Base-by-base conservation (phyloP, 495 filamentous ascomycete genomes). In the Baudoinia panamericana region DNA sequence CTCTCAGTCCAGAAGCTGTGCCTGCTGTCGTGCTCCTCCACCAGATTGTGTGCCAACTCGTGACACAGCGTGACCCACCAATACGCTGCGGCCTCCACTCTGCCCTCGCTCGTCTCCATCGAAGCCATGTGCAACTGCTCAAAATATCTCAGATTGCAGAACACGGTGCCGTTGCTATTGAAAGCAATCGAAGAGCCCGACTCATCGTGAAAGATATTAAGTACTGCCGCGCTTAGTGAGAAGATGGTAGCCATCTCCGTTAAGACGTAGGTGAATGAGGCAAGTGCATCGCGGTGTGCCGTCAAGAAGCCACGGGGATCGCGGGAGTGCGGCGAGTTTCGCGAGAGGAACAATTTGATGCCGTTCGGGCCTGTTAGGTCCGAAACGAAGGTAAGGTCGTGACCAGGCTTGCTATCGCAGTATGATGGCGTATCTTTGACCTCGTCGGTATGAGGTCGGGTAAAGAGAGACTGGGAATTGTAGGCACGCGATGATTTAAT, bases 1-100 rank as follows among this genome's bases (percentile, higher is more conserved):
- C 42, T 47, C 47, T 54, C 51, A 9, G 80, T 85, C 53, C 92
- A 95, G 56, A 76, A 95, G 43, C 75, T 80, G 53, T 97, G 90
- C 31, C 82, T 75, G 15, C 81, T 67, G 54, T 78, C 80, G 60
- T 94, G 86, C 37, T 75, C 73, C 16, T 60, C 63, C 10, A 93
- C 82, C 23, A 97, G 58, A 54, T 96, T 96, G 60, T 97, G 90
- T 33, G 92, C 87, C 50, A 97, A 58, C 62, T 97, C 90, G 59
- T 97, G 90, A 33, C 83, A 86, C 43, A 93, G 54, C 11, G 82
- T 80, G 31, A 94, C 78, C 72, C 78, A 94, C 90, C 90, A 97
- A 64, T 87, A 93, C 6, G 80, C 70, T 25, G 77, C 56, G 1
- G 86, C 84, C 27, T 86, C 75, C 4, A 67, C 67, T 55, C 56